Evolutionary conservation across 75 land plant species (phyloP).

Genomic region (Cupressus sempervirens): DNA sequence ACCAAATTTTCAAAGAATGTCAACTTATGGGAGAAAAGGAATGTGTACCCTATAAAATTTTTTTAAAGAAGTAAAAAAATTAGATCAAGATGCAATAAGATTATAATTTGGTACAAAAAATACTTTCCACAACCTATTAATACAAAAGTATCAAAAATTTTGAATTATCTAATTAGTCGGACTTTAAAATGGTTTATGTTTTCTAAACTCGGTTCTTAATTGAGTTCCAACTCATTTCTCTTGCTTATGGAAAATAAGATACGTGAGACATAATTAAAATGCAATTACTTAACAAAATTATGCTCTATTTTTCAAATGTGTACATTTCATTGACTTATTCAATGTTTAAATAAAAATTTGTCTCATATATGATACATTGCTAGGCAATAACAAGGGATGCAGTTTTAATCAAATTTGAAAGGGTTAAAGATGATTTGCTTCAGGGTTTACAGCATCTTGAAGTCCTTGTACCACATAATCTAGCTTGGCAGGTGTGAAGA

Average conservation of each 20-base stretch:
- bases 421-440: constrained; percentile 48
- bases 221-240: not conserved
- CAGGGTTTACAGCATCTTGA: constrained; percentile 73
- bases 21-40: too few species aligned
- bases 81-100: too few species aligned
- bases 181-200: not conserved
- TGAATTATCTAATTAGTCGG: not conserved
- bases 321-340: not conserved
- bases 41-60: too few species aligned
- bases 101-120: too few species aligned
- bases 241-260: not conserved
- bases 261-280: not conserved
- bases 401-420: constrained; percentile 66
- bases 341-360: not conserved
- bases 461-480: constrained; percentile 60
- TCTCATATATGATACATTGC: not conserved
- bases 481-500: constrained; percentile 63
- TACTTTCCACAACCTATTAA: too few species aligned
- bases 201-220: too few species aligned
- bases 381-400: constrained; percentile 93
- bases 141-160: not conserved
- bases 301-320: not conserved
- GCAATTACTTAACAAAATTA: not conserved
- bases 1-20: too few species aligned
- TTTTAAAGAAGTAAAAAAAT: too few species aligned